These are phyloP conservation scores for Neophaeococcomyces mojaviensis DNA, from an alignment of 2,329 filamentous ascomycete genomes.

Conservation along the genomic window DNA sequence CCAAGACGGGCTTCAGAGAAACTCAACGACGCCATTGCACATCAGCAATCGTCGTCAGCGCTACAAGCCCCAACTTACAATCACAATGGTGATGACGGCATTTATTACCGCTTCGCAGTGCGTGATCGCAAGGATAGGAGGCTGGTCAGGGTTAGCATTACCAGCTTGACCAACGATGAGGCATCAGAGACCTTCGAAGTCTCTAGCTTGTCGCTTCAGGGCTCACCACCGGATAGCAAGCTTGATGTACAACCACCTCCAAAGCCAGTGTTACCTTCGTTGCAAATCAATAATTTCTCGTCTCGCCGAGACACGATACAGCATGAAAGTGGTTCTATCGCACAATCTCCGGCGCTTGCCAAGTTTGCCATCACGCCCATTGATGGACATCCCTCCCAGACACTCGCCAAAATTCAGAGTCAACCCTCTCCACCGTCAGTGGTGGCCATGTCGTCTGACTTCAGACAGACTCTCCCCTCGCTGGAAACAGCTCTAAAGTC, in stretches of 20 bases:
- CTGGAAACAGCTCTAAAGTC: slow-evolving; percentile 32
- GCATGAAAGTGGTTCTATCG: slow-evolving; percentile 21
- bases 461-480: slow-evolving; percentile 33
- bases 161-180: neutral
- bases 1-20: slow-evolving; percentile 5
- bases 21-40: slow-evolving; percentile 3
- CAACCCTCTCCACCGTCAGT: slow-evolving; percentile 29
- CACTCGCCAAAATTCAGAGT: slow-evolving; percentile 32
- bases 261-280: neutral
- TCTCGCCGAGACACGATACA: neutral
- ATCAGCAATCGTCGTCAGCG: neutral
- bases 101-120: neutral
- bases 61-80: neutral
- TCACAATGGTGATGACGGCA: neutral
- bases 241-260: neutral
- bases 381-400: slow-evolving; percentile 26
- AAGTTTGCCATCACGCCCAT: slow-evolving; percentile 30
- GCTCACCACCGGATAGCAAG: neutral
- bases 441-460: slow-evolving; percentile 29
- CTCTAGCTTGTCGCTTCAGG: neutral
- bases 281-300: neutral
- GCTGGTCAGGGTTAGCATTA: slow-evolving; percentile 1
- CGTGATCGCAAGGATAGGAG: neutral
- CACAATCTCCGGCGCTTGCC: slow-evolving; percentile 26
- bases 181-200: neutral